Base-by-base conservation (phyloP, 2,329 filamentous ascomycete species). In the Ophiostoma sp. region DNA sequence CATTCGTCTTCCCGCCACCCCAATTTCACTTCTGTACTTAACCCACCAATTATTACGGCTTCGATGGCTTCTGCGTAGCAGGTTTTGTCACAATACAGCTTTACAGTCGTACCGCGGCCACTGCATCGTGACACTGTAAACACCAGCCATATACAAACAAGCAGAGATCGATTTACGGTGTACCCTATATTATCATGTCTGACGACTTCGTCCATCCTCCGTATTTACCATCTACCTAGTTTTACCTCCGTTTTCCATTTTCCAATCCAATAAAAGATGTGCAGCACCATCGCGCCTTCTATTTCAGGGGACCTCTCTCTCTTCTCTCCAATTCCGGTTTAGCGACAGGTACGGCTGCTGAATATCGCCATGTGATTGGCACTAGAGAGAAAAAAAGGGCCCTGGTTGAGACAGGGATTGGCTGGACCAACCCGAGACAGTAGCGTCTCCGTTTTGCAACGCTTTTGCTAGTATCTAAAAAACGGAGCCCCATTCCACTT, bases 401-500 rank as follows among this genome's bases (percentile, higher is more conserved):
- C 27, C 23, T 33, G 27, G 27, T 27, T 31, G 57, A 62, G 57
- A 33, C 57, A 62, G 57, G 27, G 57, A 33, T 15, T 62, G 23
- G 27, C 57, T 62, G 10, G 57, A 62, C 57, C 27, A 62, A 33
- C 57, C 57, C 57, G 57, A 62, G 57, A 62, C 57, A 62, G 57
- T 62, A 62, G 57, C 27, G 57, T 62, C 27, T 62, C 57, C 57
- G 57, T 62, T 62, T 62, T 62, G 27, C 57, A 62, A 62, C 41
- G 23, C 10, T 54, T 33, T 39, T 57, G 52, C 10, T 27, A 57
- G 23, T 23, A 23, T 27, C 44, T 5, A 31, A 27, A 57, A 57
- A 57, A 57, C 52, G 52, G 52, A 57, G 52, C 10, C 23, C 52
- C 44, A 15, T 41, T 11, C 52, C n/a, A 52, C n/a, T 52, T 52